Conservation (phyloP, 2,329 filamentous ascomycete genomes). For the Claviceps capensis region DNA sequence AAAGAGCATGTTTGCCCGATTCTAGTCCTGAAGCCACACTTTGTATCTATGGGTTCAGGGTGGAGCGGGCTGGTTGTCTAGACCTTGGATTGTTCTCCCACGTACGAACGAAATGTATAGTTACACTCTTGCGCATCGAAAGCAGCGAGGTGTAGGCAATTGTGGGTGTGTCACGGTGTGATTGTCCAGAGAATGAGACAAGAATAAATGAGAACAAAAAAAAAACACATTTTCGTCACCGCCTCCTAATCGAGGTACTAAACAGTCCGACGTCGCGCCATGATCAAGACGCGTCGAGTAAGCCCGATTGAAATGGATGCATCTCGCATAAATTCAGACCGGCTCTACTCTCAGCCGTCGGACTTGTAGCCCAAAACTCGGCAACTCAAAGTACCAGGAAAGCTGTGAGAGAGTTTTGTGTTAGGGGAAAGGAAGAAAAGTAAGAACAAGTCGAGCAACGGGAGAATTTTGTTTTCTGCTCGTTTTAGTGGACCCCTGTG, state of each 20-base stretch:
- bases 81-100: constrained; percentile 50
- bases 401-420: not conserved
- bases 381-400: too few species aligned
- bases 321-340: not conserved
- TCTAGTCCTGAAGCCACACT: constrained; percentile 50
- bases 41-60: constrained; percentile 42
- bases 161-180: constrained; percentile 27
- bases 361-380: not conserved
- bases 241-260: not conserved
- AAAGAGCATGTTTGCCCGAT: constrained; percentile 39
- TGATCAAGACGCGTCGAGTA: not conserved
- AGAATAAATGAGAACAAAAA: not conserved
- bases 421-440: constrained; percentile 2
- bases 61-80: constrained; percentile 57
- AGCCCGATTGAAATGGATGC: not conserved
- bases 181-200: too few species aligned
- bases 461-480: not conserved
- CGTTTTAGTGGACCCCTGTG: not conserved
- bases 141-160: constrained; percentile 48
- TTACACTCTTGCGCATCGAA: constrained; percentile 45
- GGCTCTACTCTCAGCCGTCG: not conserved
- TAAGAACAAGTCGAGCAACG: not conserved
- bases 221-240: not conserved
- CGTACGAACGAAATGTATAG: constrained; percentile 44
- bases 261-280: not conserved